phyloP scores from a whole-genome alignment of 495 filamentous ascomycete genomes.

The Xeromyces bisporus region DNA sequence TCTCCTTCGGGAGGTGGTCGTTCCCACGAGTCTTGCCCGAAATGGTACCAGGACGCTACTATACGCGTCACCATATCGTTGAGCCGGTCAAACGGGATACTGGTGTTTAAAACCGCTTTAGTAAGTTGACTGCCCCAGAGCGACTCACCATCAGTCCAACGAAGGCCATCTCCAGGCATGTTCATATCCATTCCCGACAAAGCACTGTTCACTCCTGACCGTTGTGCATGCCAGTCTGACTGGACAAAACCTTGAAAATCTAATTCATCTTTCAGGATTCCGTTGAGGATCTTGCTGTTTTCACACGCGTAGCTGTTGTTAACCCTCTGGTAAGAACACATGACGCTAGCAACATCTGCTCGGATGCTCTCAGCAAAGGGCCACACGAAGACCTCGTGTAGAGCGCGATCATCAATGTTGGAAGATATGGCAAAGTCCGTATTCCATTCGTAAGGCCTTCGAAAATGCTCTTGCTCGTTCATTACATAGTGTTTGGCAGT shows the following conservation, averaged over 20 bases:
- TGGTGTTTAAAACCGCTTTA: constrained; percentile 61
- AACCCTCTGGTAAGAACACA: constrained; percentile 81
- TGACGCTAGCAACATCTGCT: constrained; percentile 73
- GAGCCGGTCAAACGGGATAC: constrained; percentile 62
- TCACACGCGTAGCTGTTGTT: constrained; percentile 86
- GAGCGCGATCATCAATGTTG: constrained; percentile 66
- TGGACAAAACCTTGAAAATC: constrained; percentile 92
- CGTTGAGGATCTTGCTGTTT: constrained; percentile 84
- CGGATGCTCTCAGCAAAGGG: constrained; percentile 76
- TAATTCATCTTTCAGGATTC: constrained; percentile 84
- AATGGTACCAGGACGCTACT: constrained; percentile 83
- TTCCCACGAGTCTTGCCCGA: constrained; percentile 60
- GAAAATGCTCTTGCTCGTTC: constrained; percentile 83
- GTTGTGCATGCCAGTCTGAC: constrained; percentile 85
- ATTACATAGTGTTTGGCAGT: constrained; percentile 67
- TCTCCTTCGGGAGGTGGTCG: constrained; percentile 38
- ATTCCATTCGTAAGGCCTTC: constrained; percentile 59
- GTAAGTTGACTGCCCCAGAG: constrained; percentile 72
- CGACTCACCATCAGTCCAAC: constrained; percentile 58
- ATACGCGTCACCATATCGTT: constrained; percentile 91
- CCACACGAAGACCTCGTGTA: constrained; percentile 82
- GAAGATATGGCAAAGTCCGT: constrained; percentile 56
- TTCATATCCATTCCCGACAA: constrained; percentile 83
- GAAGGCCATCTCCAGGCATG: constrained; percentile 82
- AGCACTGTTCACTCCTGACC: constrained; percentile 61